phyloP scores from a whole-genome alignment of 768 basidiomycete genomes.

The Antrodiella citrinella region DNA sequence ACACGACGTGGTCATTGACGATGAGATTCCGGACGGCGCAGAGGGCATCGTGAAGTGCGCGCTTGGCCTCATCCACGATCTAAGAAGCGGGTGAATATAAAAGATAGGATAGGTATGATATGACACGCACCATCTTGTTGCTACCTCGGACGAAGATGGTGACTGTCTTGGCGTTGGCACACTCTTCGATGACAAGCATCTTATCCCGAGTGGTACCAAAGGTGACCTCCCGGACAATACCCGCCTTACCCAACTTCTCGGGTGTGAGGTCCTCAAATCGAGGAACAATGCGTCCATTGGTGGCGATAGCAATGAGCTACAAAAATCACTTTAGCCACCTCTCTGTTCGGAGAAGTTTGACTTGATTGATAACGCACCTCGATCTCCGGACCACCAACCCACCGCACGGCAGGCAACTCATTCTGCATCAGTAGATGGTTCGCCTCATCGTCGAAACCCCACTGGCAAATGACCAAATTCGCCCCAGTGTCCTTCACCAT shows the following conservation, averaged over 20 bases:
- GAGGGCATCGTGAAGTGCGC: conserved; percentile 94
- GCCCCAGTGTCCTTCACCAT: conserved; percentile 94
- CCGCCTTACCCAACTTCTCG: conserved; percentile 89
- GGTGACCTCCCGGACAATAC: conserved; percentile 86
- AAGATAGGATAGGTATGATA: too few species aligned
- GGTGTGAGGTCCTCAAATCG: conserved; percentile 92
- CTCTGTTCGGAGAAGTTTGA: neutral
- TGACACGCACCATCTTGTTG: conserved; percentile 85
- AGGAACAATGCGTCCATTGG: conserved; percentile 95
- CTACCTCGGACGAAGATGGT: conserved; percentile 96
- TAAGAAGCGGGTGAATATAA: conserved; percentile 31
- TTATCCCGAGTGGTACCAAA: conserved; percentile 99
- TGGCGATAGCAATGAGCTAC: conserved; percentile 96
- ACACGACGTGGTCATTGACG: conserved; percentile 93
- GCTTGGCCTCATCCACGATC: conserved; percentile 99
- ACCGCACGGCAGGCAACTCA: conserved; percentile 91
- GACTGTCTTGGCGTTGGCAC: conserved; percentile 92
- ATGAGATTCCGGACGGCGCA: conserved; percentile 96
- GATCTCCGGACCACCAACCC: conserved; percentile 99
- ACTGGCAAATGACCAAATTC: conserved; percentile 98
- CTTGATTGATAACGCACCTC: conserved; percentile 48
- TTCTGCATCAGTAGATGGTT: conserved; percentile 98
- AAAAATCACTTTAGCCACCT: conserved; percentile 3
- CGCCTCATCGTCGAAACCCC: conserved; percentile 99
- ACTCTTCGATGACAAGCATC: conserved; percentile 99